Base-by-base conservation (phyloP, 2,329 filamentous ascomycete genomes). In the Beauveria brongniartii region DNA sequence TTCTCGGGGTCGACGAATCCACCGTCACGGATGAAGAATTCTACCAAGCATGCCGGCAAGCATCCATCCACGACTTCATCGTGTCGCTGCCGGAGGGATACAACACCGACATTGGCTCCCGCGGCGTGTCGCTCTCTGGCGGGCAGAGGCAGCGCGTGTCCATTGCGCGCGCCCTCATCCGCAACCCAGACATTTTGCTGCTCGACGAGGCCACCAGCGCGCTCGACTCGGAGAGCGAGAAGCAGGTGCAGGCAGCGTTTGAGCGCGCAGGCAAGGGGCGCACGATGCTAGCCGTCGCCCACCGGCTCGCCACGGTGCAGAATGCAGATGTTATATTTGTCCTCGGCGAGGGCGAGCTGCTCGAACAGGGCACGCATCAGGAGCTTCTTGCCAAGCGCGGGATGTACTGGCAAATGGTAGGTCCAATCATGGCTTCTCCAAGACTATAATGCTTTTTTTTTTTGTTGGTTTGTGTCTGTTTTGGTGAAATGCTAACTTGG, bases 251-350 rank as follows among this genome's bases (percentile, higher is more conserved):
- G 71, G 77, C 76, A 1, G 88, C 88, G 0, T 84, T 92, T 67
- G 86, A 91, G 75, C 78, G 78, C 50, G 85, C 84, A 0, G 80
- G 79, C 3, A 77, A 79, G 64, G 82, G 81, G 2, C 75, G 82
- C 6, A 86, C 90, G 1, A 90, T 89, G 63, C 78, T 94, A 2
- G 88, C 89, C 3, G 89, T 94, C 12, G 90, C 90, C 1, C 90
- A 93, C 70, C 79, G 90, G 18, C 77, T 93, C 54, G 87, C 87
- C 0, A 93, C 88, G 12, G 85, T 92, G 24, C 89, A 90, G 71
- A 88, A 92, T 65, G 88, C 89, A 1, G 87, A 93, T 70, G 76
- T 86, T 18, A 92, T 92, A 46, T 91, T 90, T 67, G 89, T 93
- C 0, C 82, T 94, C 52, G 88, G 88, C 12, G 80, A 86, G 63